These are phyloP conservation scores for Berberis vulgaris DNA, from an alignment of 164 flowering plant species.

Conservation along the genomic window DNA sequence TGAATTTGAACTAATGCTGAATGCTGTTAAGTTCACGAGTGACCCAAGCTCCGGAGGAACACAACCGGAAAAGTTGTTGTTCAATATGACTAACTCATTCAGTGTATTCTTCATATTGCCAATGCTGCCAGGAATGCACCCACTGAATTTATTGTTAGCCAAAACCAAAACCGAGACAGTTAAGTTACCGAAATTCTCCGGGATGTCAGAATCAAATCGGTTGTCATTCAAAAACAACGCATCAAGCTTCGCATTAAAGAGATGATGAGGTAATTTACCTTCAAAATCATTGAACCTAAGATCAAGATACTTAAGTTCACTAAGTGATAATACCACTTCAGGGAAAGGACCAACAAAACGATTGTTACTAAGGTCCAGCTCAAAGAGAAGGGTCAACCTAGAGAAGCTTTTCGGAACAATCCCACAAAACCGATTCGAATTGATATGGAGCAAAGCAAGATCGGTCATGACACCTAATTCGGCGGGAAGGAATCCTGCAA, in stretches of 20 bases:
- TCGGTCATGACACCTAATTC: slow-evolving; percentile 71
- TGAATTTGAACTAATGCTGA: slow-evolving; percentile 33
- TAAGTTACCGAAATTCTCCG: slow-evolving; percentile 26
- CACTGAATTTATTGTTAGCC: slow-evolving; percentile 17
- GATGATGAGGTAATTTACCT: slow-evolving; percentile 45
- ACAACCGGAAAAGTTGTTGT: slow-evolving; percentile 53
- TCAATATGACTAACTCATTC: slow-evolving; percentile 44
- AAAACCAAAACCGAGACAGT: slow-evolving; percentile 3
- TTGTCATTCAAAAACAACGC: slow-evolving; percentile 72
- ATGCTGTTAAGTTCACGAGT: slow-evolving; percentile 38
- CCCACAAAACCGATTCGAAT: slow-evolving; percentile 74
- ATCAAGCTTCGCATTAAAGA: slow-evolving; percentile 51
- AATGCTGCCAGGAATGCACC: slow-evolving; percentile 70
- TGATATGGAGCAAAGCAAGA: slow-evolving; percentile 59
- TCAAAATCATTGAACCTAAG: slow-evolving; percentile 69
- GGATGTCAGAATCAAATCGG: slow-evolving; percentile 47
- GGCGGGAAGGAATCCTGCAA: slow-evolving; percentile 66
- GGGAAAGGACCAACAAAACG: slow-evolving; percentile 52
- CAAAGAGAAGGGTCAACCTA: slow-evolving; percentile 32
- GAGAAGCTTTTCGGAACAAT: slow-evolving; percentile 50
- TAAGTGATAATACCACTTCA: slow-evolving; percentile 31
- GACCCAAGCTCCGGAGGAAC: slow-evolving; percentile 55
- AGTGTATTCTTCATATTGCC: slow-evolving; percentile 50
- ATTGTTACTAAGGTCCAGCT: slow-evolving; percentile 51
- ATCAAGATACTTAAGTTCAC: slow-evolving; percentile 49